Conservation (phyloP, 192 early-diverging fungal genomes). For the Neocallimastix lanati region DNA sequence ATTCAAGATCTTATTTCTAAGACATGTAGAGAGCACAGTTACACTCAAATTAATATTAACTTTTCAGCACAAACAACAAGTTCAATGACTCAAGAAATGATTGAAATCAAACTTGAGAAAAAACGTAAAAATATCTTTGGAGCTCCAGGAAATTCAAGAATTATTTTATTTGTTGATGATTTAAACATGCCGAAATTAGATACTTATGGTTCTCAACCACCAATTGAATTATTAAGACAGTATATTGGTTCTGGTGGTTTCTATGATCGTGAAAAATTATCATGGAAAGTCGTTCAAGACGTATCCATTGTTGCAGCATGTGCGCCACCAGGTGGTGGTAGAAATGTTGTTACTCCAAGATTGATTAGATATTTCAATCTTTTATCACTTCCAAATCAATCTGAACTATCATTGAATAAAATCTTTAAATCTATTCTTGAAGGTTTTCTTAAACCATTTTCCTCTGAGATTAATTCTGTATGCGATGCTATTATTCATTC, state of each 20-base stretch:
- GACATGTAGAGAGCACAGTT: conserved; percentile 17
- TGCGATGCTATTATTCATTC: conserved; percentile 33
- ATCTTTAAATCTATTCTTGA: conserved; percentile 36
- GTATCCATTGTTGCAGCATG: conserved; percentile 31
- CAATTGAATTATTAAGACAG: conserved; percentile 34
- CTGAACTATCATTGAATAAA: conserved; percentile 22
- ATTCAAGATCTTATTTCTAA: conserved; percentile 31
- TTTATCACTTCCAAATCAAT: conserved; percentile 29
- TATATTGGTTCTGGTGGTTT: conserved; percentile 35
- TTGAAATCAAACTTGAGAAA: conserved; percentile 43
- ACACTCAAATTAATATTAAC: conserved; percentile 24
- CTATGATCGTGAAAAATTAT: conserved; percentile 37
- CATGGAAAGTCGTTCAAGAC: conserved; percentile 34
- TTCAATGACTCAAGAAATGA: conserved; percentile 32
- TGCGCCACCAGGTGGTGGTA: conserved; percentile 36
- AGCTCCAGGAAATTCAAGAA: conserved; percentile 31
- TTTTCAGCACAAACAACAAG: conserved; percentile 43
- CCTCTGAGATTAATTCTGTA: conserved; percentile 17
- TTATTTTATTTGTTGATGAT: conserved; percentile 42
- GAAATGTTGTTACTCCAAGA: conserved; percentile 28
- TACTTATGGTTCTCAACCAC: conserved; percentile 39
- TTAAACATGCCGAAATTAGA: conserved; percentile 44
- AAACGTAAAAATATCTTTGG: conserved; percentile 38
- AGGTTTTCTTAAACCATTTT: conserved; percentile 32
- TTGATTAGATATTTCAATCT: conserved; percentile 40